A percentile compares a stretch with the other conserved stretches of the same genome.
Evolutionary conservation across 345 rosid genomes (phyloP).

Genomic region (Garcia nutans): DNA sequence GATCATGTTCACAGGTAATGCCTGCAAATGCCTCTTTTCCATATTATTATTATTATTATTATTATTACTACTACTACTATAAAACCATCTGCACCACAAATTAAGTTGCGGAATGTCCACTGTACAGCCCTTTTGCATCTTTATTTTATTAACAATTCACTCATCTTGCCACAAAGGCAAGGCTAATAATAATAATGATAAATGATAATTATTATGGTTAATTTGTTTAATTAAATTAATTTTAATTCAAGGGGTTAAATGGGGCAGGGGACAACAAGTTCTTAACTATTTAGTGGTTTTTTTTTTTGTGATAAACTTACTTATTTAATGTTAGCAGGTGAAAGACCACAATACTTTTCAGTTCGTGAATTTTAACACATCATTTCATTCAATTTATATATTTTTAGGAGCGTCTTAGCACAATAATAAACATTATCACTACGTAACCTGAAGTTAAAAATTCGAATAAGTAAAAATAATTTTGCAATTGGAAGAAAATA

Average conservation of each 20-base stretch:
- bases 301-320: too few relatives aligned
- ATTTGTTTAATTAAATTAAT: not conserved
- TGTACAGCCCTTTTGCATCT: slow-evolving; percentile 28
- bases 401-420: too few relatives aligned
- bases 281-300: not conserved
- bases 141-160: not conserved
- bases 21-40: not conserved
- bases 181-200: not conserved
- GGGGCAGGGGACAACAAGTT: not conserved
- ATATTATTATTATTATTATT: not conserved
- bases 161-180: not conserved
- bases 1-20: not conserved
- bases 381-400: not conserved
- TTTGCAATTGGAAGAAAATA: too few relatives aligned
- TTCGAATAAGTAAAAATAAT: too few relatives aligned
- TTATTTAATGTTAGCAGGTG: not conserved
- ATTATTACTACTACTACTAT: not conserved
- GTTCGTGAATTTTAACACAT: not conserved
- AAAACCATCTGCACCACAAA: not conserved
- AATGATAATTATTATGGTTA: not conserved
- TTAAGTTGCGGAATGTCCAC: slow-evolving; percentile 21
- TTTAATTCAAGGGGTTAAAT: not conserved
- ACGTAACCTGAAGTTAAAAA: too few relatives aligned
- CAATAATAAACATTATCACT: too few relatives aligned
- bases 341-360: not conserved